Evolutionary conservation across 1,139 yeast genomes (phyloP).

Genomic region (Scheffersomyces stambukii): DNA sequence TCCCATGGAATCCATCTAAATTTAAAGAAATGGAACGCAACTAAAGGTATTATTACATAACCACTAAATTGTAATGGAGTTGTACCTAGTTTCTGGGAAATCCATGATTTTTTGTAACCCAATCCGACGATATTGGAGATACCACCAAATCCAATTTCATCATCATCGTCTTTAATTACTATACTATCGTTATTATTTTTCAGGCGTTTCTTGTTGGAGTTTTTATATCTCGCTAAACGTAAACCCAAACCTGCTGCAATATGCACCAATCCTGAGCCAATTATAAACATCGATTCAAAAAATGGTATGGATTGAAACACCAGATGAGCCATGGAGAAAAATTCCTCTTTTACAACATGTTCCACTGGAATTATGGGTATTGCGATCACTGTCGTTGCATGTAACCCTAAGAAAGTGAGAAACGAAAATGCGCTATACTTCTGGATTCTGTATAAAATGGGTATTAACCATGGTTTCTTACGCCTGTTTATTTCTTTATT

Average conservation of each 20-base stretch:
- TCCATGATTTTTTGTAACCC: slow-evolving; percentile 46
- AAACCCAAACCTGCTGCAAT: slow-evolving; percentile 49
- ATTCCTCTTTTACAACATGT: slow-evolving; percentile 42
- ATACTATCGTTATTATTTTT: slow-evolving; percentile 5
- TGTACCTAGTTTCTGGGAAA: slow-evolving; percentile 32
- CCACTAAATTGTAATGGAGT: slow-evolving; percentile 61
- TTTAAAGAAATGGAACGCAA: slow-evolving; percentile 44
- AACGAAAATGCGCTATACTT: slow-evolving; percentile 63
- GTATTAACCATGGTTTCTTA: slow-evolving; percentile 11
- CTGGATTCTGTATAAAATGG: slow-evolving; percentile 31
- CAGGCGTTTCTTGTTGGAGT: not conserved
- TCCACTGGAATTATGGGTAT: slow-evolving; percentile 49
- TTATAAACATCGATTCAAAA: slow-evolving; percentile 46
- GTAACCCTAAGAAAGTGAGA: slow-evolving; percentile 54
- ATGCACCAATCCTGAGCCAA: slow-evolving; percentile 49
- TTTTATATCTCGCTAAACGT: slow-evolving; percentile 29
- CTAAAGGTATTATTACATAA: slow-evolving; percentile 43
- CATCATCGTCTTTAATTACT: slow-evolving; percentile 17
- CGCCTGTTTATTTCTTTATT: too few species aligned
- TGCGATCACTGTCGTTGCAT: slow-evolving; percentile 50
- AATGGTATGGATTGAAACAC: slow-evolving; percentile 51
- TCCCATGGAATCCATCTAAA: slow-evolving; percentile 47
- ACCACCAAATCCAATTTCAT: slow-evolving; percentile 58
- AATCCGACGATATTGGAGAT: slow-evolving; percentile 49
- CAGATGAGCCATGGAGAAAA: slow-evolving; percentile 58